Base-by-base conservation (phyloP, 2,329 filamentous ascomycete species). In the Shiraia bambusicola region DNA sequence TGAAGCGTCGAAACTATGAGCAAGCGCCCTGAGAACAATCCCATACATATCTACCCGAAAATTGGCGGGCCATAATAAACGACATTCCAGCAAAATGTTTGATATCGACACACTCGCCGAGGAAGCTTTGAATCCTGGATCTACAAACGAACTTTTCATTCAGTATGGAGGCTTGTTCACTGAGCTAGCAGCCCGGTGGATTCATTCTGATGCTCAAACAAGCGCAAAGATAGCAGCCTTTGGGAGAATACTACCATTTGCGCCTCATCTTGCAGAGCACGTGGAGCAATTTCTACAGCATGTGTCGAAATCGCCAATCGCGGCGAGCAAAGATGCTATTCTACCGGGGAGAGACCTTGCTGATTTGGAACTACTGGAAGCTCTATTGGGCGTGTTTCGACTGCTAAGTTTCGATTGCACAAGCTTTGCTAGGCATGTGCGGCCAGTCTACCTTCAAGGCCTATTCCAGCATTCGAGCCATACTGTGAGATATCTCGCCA, bases 151-250 rank as follows among this genome's bases (percentile, higher is more conserved):
- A 42, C 74, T 95, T 62, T 90, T 93, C 61, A 74, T 80, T 52
- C 79, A 86, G 60, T 90, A 91, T 67, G 83, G 87, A 64, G 74
- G 78, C 48, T 72, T 91, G 28, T 88, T 93, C 59, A 81, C 88
- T 56, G 91, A 96, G 68, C 76, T 94, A 35, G 88, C 86, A 69
- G 86, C 89, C 48, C 77, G 86, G 73, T 95, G 89, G 89, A 74
- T 86, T 31, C 74, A 59, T 66, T 72, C 63, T 57, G 72, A 53
- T 43, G 56, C 49, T 27, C 47, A 59, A 28, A 66, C 64, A 25
- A 59, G 56, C 45, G 63, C 54, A 6, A 66, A 65, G 54, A 77
- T 92, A 50, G 78, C 84, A 41, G 85, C 87, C 24, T 87, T 95
- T 71, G 86, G 87, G 47, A 80, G 87, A 59, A 77, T 95, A 49